A percentile compares a stretch with the other conserved stretches of the same genome.
Evolutionary conservation across 1,139 yeast genomes (phyloP).

Genomic region (Wickerhamomyces sp.): DNA sequence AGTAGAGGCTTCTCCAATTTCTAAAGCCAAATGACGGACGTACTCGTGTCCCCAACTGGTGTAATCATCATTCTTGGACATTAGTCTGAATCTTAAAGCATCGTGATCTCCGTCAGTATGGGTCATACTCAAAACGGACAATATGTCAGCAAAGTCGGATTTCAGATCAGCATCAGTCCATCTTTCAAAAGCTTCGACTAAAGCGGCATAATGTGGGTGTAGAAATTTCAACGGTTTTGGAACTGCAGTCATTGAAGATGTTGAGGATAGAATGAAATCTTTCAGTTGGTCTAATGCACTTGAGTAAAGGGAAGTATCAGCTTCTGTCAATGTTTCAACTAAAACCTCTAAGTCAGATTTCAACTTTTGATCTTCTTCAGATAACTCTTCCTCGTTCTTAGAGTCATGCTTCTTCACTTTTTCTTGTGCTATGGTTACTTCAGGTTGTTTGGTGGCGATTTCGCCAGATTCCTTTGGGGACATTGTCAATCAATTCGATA

Average conservation of each 20-base stretch:
- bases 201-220: conserved; percentile 74
- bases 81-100: conserved; percentile 74
- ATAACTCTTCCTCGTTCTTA: conserved; percentile 67
- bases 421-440: conserved; percentile 14
- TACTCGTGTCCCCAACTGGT: conserved; percentile 98
- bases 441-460: conserved; percentile 24
- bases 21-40: conserved; percentile 90
- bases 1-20: conserved; percentile 84
- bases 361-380: conserved; percentile 89
- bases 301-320: conserved; percentile 46
- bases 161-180: conserved; percentile 50
- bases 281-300: conserved; percentile 66
- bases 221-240: conserved; percentile 96
- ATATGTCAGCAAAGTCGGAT: conserved; percentile 66
- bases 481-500: conserved; percentile 6
- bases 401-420: conserved; percentile 30
- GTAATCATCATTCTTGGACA: conserved; percentile 57
- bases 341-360: conserved; percentile 83
- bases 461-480: conserved; percentile 19
- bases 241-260: conserved; percentile 98
- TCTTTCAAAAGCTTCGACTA: conserved; percentile 58
- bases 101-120: conserved; percentile 82
- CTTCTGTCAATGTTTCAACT: conserved; percentile 67
- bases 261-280: conserved; percentile 79
- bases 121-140: conserved; percentile 95